These are phyloP conservation scores for Collybiopsis luxurians DNA, from an alignment of 768 basidiomycete genomes.

Conservation along the genomic window DNA sequence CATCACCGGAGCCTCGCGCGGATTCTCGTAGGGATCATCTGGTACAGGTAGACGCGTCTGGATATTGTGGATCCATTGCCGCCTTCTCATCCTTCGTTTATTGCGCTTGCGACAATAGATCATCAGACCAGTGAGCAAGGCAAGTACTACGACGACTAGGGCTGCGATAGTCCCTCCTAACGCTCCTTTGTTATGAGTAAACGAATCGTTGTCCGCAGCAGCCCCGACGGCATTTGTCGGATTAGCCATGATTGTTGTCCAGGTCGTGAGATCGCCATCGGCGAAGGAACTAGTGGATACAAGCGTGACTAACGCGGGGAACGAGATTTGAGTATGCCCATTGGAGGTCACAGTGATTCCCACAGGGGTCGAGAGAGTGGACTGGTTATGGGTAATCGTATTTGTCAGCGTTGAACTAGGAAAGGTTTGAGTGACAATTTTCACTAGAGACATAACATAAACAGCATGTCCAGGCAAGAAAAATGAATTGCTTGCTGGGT, in stretches of 20 bases:
- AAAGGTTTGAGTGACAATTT: conserved; percentile 12
- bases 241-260: conserved; percentile 55
- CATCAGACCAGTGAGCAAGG: conserved; percentile 41
- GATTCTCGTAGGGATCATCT: conserved; percentile 37
- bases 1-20: conserved; percentile 2
- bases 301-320: conserved; percentile 46
- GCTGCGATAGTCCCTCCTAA: conserved; percentile 75
- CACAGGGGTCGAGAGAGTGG: conserved; percentile 43
- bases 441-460: conserved; percentile 7
- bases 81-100: conserved; percentile 34
- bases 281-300: conserved; percentile 42
- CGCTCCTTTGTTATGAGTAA: conserved; percentile 65
- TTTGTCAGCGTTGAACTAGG: conserved; percentile 30
- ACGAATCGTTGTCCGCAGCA: conserved; percentile 25
- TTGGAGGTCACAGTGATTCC: conserved; percentile 32
- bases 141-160: conserved; percentile 54
- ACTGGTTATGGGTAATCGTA: conserved; percentile 38
- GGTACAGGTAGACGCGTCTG: conserved; percentile 26
- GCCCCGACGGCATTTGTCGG: conserved; percentile 31
- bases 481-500: not conserved
- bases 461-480: not conserved
- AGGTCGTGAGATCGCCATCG: conserved; percentile 42
- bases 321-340: conserved; percentile 36
- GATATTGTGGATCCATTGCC: conserved; percentile 34
- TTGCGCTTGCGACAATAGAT: conserved; percentile 41